Conservation (phyloP, 2,329 filamentous ascomycete genomes). For the Fusarium chaquense region DNA sequence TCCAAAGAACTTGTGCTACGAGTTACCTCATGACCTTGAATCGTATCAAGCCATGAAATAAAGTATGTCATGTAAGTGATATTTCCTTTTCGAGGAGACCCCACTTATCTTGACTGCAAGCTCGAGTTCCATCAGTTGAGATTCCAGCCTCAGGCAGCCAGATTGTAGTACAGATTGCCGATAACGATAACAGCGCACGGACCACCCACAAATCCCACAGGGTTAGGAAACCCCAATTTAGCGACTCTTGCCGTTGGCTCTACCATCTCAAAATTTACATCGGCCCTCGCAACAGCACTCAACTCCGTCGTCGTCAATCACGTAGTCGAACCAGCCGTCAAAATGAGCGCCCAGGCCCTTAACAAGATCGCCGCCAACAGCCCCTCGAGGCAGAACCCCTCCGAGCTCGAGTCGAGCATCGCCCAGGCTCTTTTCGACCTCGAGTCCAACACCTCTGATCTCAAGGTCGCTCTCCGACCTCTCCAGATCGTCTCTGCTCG, state of each 20-base stretch:
- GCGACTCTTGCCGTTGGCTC: constrained; percentile 46
- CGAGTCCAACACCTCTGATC: constrained; percentile 98
- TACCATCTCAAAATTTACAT: constrained; percentile 49
- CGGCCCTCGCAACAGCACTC: constrained; percentile 43
- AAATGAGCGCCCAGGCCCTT: constrained; percentile 76
- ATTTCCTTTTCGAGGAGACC: neutral
- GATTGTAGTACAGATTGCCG: neutral
- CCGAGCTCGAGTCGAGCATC: constrained; percentile 97
- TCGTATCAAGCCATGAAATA: neutral
- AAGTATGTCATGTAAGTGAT: constrained; percentile 25
- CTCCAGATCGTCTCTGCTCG: constrained; percentile 99
- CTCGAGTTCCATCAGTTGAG: neutral
- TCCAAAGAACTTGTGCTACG: neutral
- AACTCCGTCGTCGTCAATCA: constrained; percentile 46
- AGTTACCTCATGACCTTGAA: neutral
- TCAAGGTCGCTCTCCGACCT: constrained; percentile 95
- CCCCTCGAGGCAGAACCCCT: constrained; percentile 94
- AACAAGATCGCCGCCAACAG: constrained; percentile 99
- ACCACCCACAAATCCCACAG: constrained; percentile 31
- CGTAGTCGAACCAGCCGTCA: constrained; percentile 60
- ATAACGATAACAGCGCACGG: constrained; percentile 36
- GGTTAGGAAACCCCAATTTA: constrained; percentile 60
- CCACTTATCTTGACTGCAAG: neutral
- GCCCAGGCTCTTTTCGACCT: constrained; percentile 98
- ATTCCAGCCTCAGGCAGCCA: constrained; percentile 33